These are phyloP conservation scores for Metarhizium rileyi DNA, from an alignment of 2,329 filamentous ascomycete genomes.

Conservation along the genomic window DNA sequence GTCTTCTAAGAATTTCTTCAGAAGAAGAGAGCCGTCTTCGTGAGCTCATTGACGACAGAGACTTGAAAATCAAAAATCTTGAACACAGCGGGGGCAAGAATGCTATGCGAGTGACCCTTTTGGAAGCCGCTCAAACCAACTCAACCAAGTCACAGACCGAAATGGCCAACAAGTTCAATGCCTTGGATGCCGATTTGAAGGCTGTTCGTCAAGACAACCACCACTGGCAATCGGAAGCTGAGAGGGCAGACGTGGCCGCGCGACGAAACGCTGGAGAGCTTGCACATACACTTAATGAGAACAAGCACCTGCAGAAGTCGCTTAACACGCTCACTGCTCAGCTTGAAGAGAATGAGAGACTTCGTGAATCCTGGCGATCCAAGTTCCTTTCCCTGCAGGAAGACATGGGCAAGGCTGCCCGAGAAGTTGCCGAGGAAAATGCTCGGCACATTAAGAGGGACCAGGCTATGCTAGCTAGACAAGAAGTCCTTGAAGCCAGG, in stretches of 20 bases:
- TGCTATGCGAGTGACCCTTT: constrained; percentile 51
- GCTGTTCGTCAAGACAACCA: constrained; percentile 46
- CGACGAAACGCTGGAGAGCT: constrained; percentile 41
- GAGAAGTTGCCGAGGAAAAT: constrained; percentile 76
- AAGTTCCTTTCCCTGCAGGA: constrained; percentile 81
- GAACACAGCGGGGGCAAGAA: constrained; percentile 47
- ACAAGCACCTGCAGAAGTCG: constrained; percentile 64
- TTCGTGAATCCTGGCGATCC: constrained; percentile 72
- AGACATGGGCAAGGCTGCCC: constrained; percentile 71
- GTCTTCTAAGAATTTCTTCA: constrained; percentile 57
- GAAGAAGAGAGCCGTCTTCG: constrained; percentile 63
- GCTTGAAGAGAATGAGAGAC: constrained; percentile 74
- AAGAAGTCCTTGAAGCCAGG: constrained; percentile 68
- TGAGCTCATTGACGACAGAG: constrained; percentile 57
- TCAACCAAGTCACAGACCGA: constrained; percentile 44
- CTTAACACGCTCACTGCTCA: constrained; percentile 67
- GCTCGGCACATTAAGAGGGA: constrained; percentile 69
- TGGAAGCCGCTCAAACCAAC: constrained; percentile 57
- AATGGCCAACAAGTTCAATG: constrained; percentile 44
- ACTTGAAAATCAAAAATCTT: constrained; percentile 52
- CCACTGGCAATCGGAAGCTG: constrained; percentile 54
- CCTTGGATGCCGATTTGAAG: constrained; percentile 44
- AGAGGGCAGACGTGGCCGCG: constrained; percentile 43
- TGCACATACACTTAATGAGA: constrained; percentile 42
- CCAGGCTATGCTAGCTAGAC: constrained; percentile 66